phyloP scores from a whole-genome alignment of 108 stramenopile genomes.

The Nannochloropsis salina region DNA sequence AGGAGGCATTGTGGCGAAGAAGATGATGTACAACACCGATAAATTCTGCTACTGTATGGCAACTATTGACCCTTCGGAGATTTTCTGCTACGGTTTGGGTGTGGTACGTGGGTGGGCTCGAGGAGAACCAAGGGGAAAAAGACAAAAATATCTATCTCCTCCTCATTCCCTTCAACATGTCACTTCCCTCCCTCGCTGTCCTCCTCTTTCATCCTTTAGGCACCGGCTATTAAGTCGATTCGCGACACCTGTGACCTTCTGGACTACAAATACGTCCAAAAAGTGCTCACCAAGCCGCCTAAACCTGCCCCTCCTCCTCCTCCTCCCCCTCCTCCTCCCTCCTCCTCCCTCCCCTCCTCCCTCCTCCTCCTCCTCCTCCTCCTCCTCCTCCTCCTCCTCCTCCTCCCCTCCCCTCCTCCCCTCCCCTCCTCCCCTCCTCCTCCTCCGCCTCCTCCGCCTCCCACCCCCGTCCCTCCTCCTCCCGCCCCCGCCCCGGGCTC shows the following conservation, averaged over 20 bases:
- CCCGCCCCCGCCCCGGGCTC: neutral
- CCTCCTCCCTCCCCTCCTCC: neutral
- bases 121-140: neutral
- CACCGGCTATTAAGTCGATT: neutral
- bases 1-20: neutral
- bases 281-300: neutral
- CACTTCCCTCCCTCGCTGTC: neutral
- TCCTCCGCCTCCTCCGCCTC: neutral
- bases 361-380: neutral
- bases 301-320: neutral
- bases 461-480: neutral
- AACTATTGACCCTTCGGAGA: constrained; percentile 12
- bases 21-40: neutral
- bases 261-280: neutral
- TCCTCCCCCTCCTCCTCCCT: neutral
- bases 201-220: neutral
- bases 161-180: neutral
- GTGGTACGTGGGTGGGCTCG: neutral
- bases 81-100: constrained; percentile 14
- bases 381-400: neutral
- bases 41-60: constrained; percentile 14
- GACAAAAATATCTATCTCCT: neutral
- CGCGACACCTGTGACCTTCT: neutral
- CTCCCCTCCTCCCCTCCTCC: neutral
- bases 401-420: neutral